Percentiles rank a stretch among this genome's conserved stretches.
Conservation (phyloP, 352 stramenopile genomes). For the Phytophthora agathidicida region DNA sequence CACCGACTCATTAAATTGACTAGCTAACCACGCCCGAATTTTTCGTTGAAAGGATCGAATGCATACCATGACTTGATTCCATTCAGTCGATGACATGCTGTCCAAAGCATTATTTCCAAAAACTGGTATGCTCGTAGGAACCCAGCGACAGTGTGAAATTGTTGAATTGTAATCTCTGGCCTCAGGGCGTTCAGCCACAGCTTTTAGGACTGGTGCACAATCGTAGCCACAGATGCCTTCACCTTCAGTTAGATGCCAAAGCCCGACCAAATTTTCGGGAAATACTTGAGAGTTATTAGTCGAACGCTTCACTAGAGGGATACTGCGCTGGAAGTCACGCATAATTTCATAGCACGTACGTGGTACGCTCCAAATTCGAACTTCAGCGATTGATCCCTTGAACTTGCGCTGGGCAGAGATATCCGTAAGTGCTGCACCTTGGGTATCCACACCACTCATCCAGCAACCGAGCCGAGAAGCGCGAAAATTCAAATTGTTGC, state of each 20-base stretch:
- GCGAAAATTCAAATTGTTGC: slow-evolving; percentile 54
- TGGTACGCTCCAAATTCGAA: slow-evolving; percentile 71
- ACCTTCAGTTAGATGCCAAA: slow-evolving; percentile 83
- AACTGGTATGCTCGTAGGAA: slow-evolving; percentile 59
- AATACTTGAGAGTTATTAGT: slow-evolving; percentile 15
- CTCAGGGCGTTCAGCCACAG: slow-evolving; percentile 14
- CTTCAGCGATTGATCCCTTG: slow-evolving; percentile 75
- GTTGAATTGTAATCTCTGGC: slow-evolving; percentile 45
- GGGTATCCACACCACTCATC: slow-evolving; percentile 56
- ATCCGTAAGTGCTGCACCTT: slow-evolving; percentile 38
- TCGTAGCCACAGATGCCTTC: slow-evolving; percentile 73
- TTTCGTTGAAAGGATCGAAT: slow-evolving; percentile 47
- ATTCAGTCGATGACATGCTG: slow-evolving; percentile 30
- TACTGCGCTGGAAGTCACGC: slow-evolving; percentile 67
- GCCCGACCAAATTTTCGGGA: slow-evolving; percentile 42
- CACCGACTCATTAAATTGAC: slow-evolving; percentile 30
- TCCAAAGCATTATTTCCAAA: slow-evolving; percentile 53
- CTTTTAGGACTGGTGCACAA: slow-evolving; percentile 26
- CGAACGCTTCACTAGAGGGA: slow-evolving; percentile 44
- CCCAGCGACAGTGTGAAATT: slow-evolving; percentile 75
- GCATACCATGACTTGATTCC: slow-evolving; percentile 32
- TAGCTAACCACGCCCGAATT: slow-evolving; percentile 36
- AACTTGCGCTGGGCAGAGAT: slow-evolving; percentile 60
- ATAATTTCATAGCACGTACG: slow-evolving; percentile 50
- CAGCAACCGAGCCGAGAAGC: slow-evolving; percentile 72